Evolutionary conservation across 345 rosid species (phyloP).

Genomic region (Eucalyptus curtisii): DNA sequence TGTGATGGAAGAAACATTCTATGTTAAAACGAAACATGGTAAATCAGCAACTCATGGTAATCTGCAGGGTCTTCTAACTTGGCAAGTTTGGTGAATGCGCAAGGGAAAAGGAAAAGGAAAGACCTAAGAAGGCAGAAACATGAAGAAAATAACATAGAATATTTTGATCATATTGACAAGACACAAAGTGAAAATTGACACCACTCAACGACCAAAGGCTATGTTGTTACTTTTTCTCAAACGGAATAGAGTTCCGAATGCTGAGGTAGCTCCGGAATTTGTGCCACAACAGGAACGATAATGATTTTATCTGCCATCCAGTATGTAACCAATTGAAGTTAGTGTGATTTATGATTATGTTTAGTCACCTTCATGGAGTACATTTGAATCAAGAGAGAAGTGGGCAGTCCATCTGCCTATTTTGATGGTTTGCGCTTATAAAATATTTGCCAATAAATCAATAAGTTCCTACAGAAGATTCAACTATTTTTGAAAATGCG

Average conservation of each 20-base stretch:
- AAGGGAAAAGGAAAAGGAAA: neutral
- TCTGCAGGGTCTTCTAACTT: neutral
- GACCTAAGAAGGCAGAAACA: neutral
- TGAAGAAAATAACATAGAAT: neutral
- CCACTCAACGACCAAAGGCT: neutral
- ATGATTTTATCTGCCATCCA: neutral
- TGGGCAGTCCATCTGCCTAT: neutral
- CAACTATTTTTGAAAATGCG: neutral
- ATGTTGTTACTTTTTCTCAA: neutral
- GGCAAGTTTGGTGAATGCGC: neutral
- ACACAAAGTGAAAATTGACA: neutral
- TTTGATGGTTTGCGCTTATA: neutral
- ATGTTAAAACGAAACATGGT: neutral
- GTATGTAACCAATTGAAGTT: neutral
- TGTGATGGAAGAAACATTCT: neutral
- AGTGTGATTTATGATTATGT: neutral
- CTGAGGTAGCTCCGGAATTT: neutral
- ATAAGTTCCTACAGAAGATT: neutral
- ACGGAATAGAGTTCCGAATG: neutral
- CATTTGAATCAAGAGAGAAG: neutral
- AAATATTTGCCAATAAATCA: neutral
- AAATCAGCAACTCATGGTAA: neutral
- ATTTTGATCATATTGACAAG: neutral
- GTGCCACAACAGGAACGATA: neutral
- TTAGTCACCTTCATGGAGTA: neutral